Conservation (phyloP, 2,329 filamentous ascomycete species). For the Phaeosphaeriaceae sp. region DNA sequence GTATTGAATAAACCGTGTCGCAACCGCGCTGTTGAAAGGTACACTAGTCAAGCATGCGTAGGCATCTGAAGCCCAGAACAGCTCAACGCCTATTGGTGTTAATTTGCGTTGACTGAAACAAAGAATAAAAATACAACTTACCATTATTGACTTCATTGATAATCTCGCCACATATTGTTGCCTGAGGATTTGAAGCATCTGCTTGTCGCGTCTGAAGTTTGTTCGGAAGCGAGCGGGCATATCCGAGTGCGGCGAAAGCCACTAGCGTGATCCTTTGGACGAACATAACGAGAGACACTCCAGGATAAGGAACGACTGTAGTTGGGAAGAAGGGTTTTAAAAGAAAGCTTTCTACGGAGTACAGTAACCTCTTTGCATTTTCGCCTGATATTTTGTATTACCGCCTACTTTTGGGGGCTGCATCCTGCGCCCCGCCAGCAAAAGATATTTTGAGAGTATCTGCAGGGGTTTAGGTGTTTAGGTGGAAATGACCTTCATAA, state of each 20-base stretch:
- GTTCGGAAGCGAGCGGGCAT: constrained; percentile 11
- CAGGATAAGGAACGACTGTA: neutral
- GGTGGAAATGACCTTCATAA: too few relatives aligned
- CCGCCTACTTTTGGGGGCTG: neutral
- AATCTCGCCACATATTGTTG: constrained; percentile 20
- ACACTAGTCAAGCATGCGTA: constrained; percentile 51
- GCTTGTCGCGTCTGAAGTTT: constrained; percentile 12
- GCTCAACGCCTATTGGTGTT: neutral
- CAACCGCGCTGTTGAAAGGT: constrained; percentile 55
- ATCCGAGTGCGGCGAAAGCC: constrained; percentile 1
- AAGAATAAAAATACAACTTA: neutral
- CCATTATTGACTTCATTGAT: constrained; percentile 12
- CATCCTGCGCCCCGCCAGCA: neutral
- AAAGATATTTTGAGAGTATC: too few relatives aligned
- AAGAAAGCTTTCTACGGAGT: neutral
- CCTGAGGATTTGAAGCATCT: constrained; percentile 6
- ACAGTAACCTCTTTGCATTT: neutral
- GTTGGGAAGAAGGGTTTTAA: neutral
- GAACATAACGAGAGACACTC: neutral
- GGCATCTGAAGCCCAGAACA: constrained; percentile 11
- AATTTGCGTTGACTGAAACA: neutral
- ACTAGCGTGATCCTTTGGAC: neutral
- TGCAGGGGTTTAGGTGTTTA: too few relatives aligned
- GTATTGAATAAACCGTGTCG: constrained; percentile 53
- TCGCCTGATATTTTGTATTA: neutral